Evolutionary conservation across 805 yeast species (phyloP).

Genomic region (Barnettozyma wickerhamii): DNA sequence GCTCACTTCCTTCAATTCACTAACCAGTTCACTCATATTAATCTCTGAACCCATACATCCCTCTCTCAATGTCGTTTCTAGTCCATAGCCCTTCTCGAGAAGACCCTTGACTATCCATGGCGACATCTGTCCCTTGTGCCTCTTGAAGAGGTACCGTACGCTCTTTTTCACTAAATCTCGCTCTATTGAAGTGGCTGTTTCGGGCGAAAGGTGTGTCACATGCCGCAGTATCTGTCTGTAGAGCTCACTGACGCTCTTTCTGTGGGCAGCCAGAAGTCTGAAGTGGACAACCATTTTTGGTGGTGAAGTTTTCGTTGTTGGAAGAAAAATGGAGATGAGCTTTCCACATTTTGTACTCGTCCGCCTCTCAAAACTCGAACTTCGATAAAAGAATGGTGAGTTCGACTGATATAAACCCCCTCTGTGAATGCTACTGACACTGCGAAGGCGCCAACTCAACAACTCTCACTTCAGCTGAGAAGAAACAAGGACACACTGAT

Average conservation of each 20-base stretch:
- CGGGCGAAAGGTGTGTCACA: conserved; percentile 10
- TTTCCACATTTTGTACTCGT: too few species aligned
- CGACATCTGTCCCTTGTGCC: conserved; percentile 20
- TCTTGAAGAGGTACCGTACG: conserved; percentile 11
- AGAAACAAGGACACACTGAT: conserved; percentile 33
- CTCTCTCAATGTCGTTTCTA: conserved; percentile 14
- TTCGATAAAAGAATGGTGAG: conserved; percentile 6
- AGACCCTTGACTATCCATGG: conserved; percentile 7
- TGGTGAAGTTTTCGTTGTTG: not conserved
- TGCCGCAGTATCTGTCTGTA: conserved; percentile 30
- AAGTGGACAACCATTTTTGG: conserved; percentile 28
- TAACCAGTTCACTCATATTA: not conserved
- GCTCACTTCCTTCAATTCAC: not conserved
- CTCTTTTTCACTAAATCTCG: not conserved
- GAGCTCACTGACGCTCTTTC: conserved; percentile 24
- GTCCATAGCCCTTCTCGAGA: conserved; percentile 10
- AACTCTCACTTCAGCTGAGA: conserved; percentile 25
- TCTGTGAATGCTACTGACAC: not conserved
- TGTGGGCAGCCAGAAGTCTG: conserved; percentile 25
- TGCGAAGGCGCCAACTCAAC: conserved; percentile 8
- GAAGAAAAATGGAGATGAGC: not conserved
- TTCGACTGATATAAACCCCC: not conserved
- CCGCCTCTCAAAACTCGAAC: not conserved
- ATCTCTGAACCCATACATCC: conserved; percentile 1
- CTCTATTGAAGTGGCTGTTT: not conserved